A percentile compares a stretch with the other conserved stretches of the same genome.
Evolutionary conservation across 2,329 filamentous ascomycete genomes (phyloP).

Genomic region (Colletotrichum incanum): DNA sequence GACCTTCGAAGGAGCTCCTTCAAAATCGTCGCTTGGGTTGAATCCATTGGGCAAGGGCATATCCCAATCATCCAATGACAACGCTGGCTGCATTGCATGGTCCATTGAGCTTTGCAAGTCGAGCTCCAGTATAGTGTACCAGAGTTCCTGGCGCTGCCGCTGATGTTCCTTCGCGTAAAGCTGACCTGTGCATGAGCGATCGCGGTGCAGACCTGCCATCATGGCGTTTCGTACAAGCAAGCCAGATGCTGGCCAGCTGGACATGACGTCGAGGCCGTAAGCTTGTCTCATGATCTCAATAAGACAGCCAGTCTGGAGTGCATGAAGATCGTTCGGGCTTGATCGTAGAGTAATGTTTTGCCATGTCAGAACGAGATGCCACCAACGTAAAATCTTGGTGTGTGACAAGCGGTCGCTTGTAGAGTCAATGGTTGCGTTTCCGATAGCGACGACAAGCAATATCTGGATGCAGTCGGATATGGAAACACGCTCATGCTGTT

Average conservation of each 20-base stretch:
- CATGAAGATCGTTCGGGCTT: not conserved
- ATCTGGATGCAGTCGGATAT: conserved; percentile 62
- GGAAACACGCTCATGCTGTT: conserved; percentile 65
- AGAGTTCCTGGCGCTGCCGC: not conserved
- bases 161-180: not conserved
- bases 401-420: conserved; percentile 65
- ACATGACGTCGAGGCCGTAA: not conserved
- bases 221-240: conserved; percentile 4
- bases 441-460: conserved; percentile 55
- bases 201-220: conserved; percentile 8
- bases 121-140: not conserved
- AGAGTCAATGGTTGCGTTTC: conserved; percentile 63
- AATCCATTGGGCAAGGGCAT: not conserved
- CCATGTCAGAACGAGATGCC: conserved; percentile 71
- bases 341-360: conserved; percentile 64
- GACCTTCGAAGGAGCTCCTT: not conserved
- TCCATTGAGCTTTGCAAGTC: conserved; percentile 3
- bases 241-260: not conserved
- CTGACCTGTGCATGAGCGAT: not conserved
- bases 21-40: not conserved
- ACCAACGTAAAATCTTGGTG: conserved; percentile 68
- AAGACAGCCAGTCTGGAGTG: not conserved
- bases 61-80: not conserved
- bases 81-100: not conserved
- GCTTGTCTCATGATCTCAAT: conserved; percentile 3